A percentile compares a stretch with the other conserved stretches of the same genome.
These are phyloP conservation scores for Epichloe hybrida DNA, from an alignment of 2,329 filamentous ascomycete species.

Conservation along the genomic window DNA sequence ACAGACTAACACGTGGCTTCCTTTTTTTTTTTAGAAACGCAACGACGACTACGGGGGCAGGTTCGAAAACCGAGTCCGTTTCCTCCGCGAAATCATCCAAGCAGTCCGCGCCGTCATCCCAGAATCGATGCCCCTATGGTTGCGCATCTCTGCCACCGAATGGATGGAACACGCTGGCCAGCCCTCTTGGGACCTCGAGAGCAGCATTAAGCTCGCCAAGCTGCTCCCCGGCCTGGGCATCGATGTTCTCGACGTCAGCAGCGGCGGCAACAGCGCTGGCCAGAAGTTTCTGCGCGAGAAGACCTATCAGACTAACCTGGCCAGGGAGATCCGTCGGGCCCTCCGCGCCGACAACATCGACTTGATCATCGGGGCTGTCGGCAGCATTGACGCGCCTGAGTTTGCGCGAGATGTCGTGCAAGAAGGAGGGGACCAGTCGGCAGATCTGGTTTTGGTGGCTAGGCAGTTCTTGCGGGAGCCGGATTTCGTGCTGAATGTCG, in stretches of 20 bases:
- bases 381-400: slow-evolving; percentile 55
- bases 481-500: slow-evolving; percentile 60
- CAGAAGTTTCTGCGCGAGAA: slow-evolving; percentile 48
- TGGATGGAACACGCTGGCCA: slow-evolving; percentile 43
- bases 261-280: slow-evolving; percentile 52
- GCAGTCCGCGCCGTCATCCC: slow-evolving; percentile 49
- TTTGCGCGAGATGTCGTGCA: slow-evolving; percentile 49
- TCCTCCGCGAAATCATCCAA: slow-evolving; percentile 46
- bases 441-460: slow-evolving; percentile 61
- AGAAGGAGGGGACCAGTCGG: slow-evolving; percentile 21
- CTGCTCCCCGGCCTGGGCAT: slow-evolving; percentile 60
- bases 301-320: slow-evolving; percentile 64
- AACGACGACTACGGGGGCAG: slow-evolving; percentile 37
- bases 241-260: slow-evolving; percentile 73
- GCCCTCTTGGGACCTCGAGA: not conserved
- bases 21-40: slow-evolving; percentile 13
- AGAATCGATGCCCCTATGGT: slow-evolving; percentile 53
- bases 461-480: slow-evolving; percentile 74
- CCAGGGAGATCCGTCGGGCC: slow-evolving; percentile 56
- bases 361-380: slow-evolving; percentile 61
- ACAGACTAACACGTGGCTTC: no score
- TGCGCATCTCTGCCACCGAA: slow-evolving; percentile 61
- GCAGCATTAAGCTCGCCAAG: slow-evolving; percentile 49
- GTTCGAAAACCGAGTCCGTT: slow-evolving; percentile 31
- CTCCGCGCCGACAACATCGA: slow-evolving; percentile 33